Conservation (phyloP, 768 basidiomycete species). For the Lactarius hengduanensis region DNA sequence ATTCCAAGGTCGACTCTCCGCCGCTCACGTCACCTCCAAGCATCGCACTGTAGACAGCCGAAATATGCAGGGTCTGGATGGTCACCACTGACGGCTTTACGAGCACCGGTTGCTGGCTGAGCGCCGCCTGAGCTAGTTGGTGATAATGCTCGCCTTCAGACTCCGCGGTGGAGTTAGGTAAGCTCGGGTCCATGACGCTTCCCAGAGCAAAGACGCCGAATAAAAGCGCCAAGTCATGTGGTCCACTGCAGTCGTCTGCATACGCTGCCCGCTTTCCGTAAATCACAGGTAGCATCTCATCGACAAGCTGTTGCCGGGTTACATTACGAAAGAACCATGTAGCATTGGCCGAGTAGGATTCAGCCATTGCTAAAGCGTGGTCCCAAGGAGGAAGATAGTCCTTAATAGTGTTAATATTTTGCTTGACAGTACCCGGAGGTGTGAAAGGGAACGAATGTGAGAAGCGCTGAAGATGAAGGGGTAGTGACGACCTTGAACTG, state of each 20-base stretch:
- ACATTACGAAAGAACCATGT: conserved; percentile 65
- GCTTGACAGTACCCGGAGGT: conserved; percentile 30
- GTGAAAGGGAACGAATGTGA: conserved; percentile 35
- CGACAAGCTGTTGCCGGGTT: conserved; percentile 64
- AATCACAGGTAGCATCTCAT: conserved; percentile 61
- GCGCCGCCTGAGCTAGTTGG: conserved; percentile 61
- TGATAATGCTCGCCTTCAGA: conserved; percentile 61
- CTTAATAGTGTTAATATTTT: conserved; percentile 30
- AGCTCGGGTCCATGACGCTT: conserved; percentile 34
- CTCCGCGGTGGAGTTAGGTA: conserved; percentile 37
- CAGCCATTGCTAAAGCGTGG: conserved; percentile 60
- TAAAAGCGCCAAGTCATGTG: conserved; percentile 37
- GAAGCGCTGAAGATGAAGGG: conserved; percentile 30
- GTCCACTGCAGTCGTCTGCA: conserved; percentile 31
- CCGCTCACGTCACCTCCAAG: conserved; percentile 55
- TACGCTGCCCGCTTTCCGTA: conserved; percentile 44
- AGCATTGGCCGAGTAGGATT: conserved; percentile 63
- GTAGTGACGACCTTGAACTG: conserved; percentile 28
- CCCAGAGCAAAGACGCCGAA: conserved; percentile 37
- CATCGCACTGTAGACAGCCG: conserved; percentile 71
- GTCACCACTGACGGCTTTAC: conserved; percentile 71
- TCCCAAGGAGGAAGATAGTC: conserved; percentile 44
- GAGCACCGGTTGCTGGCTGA: conserved; percentile 63
- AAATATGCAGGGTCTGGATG: conserved; percentile 65
- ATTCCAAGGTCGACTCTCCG: conserved; percentile 68